Conservation (phyloP, 1,284 basidiomycete genomes). For the Moniliophthora roreri region DNA sequence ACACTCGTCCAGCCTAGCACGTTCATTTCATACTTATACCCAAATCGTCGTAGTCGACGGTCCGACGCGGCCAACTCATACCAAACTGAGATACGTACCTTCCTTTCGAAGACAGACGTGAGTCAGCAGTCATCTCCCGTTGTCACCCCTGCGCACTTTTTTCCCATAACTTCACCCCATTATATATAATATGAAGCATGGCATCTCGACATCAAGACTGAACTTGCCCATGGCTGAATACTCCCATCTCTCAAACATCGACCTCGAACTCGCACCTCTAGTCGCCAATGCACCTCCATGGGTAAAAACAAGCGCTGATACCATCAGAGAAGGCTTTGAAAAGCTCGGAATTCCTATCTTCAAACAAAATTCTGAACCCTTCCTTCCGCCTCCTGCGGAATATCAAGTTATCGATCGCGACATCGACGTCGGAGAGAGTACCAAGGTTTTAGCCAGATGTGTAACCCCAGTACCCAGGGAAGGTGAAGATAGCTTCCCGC, state of each 20-base stretch:
- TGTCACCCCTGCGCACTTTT: conserved; percentile 14
- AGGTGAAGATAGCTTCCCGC: conserved; percentile 10
- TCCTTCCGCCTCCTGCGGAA: not conserved
- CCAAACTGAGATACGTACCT: too few relatives aligned
- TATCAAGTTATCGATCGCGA: not conserved
- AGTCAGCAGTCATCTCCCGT: too few relatives aligned
- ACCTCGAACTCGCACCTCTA: not conserved
- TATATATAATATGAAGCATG: too few relatives aligned
- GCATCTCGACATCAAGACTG: too few relatives aligned
- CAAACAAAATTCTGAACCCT: not conserved
- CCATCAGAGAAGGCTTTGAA: not conserved
- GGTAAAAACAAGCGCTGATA: not conserved
- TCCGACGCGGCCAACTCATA: too few relatives aligned
- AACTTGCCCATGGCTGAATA: not conserved
- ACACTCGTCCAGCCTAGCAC: too few relatives aligned
- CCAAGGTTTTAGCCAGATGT: conserved; percentile 3
- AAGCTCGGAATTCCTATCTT: not conserved
- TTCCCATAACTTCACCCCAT: not conserved
- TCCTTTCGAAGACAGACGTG: too few relatives aligned
- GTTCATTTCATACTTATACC: too few relatives aligned
- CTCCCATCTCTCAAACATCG: not conserved
- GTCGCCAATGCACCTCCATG: not conserved
- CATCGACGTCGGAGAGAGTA: conserved; percentile 3
- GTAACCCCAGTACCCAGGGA: not conserved
- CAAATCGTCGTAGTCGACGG: too few relatives aligned